These are phyloP conservation scores for Clausena lansium DNA, from an alignment of 345 rosid species.

Conservation along the genomic window DNA sequence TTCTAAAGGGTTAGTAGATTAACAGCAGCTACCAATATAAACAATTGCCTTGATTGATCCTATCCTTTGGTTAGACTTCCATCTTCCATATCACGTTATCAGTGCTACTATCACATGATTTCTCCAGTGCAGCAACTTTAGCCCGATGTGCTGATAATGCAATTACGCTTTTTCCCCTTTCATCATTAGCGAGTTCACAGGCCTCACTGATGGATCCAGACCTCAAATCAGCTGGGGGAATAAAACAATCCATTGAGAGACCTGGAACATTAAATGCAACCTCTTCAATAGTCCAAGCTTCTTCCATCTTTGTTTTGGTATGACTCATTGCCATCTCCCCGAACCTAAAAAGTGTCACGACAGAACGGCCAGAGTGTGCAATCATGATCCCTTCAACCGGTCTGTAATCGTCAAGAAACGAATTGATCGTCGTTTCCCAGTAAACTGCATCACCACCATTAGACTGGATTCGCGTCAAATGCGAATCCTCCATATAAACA, in stretches of 20 bases:
- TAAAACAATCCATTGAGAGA: constrained; percentile 79
- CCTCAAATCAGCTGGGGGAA: constrained; percentile 83
- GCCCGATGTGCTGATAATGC: constrained; percentile 54
- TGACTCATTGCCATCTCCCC: constrained; percentile 89
- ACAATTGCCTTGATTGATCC: constrained; percentile 39
- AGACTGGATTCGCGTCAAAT: constrained; percentile 77
- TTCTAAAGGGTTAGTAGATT: constrained; percentile 41
- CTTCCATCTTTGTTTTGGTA: constrained; percentile 92
- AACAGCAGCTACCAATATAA: constrained; percentile 38
- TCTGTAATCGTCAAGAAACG: constrained; percentile 74
- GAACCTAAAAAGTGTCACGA: constrained; percentile 84
- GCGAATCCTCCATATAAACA: constrained; percentile 83
- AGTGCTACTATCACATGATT: constrained; percentile 27
- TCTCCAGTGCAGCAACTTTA: constrained; percentile 76
- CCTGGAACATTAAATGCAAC: constrained; percentile 94
- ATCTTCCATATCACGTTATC: constrained; percentile 44
- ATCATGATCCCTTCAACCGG: constrained; percentile 92
- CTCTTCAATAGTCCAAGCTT: constrained; percentile 92
- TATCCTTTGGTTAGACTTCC: constrained; percentile 38
- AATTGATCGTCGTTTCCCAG: constrained; percentile 93
- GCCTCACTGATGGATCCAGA: constrained; percentile 58
- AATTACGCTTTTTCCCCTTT: constrained; percentile 45
- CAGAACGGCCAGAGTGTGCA: constrained; percentile 88
- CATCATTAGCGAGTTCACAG: constrained; percentile 65
- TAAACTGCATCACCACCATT: constrained; percentile 75